Percentiles rank a stretch among this genome's conserved stretches.
Evolutionary conservation across 441 rosid species (phyloP).

Genomic region (Corymbia calophylla): DNA sequence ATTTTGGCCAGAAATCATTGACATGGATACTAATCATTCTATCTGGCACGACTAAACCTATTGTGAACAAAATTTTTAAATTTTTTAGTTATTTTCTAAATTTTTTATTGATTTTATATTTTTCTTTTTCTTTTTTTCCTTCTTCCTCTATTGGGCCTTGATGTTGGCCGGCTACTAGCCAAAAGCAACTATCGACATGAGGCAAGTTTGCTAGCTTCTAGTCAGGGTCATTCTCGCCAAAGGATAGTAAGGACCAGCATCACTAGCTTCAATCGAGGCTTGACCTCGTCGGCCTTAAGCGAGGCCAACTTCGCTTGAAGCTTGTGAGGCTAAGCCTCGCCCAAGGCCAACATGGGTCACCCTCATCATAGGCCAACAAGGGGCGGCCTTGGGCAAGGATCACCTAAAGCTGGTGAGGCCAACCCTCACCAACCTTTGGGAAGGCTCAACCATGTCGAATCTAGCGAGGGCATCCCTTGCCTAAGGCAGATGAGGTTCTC

Average conservation of each 20-base stretch:
- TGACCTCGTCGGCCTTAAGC: neutral
- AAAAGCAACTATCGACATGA: neutral
- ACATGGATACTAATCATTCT: accelerated
- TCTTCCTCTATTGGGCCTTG: neutral
- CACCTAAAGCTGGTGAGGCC: neutral
- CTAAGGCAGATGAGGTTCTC: too few species aligned
- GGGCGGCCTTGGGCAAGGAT: neutral
- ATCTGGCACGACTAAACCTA: neutral
- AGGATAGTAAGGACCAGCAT: neutral
- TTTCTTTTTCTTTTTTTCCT: neutral
- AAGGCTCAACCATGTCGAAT: too few species aligned
- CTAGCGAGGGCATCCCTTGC: too few species aligned
- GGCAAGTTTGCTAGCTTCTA: neutral
- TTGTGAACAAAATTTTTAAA: neutral
- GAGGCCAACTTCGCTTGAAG: neutral
- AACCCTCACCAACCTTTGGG: too few species aligned
- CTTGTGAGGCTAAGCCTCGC: neutral
- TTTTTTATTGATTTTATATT: neutral
- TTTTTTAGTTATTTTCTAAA: neutral
- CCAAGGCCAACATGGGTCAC: neutral
- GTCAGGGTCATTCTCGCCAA: too few species aligned
- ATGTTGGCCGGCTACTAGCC: accelerated
- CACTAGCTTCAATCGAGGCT: neutral
- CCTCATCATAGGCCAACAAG: neutral
- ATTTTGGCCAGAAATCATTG: neutral